phyloP scores from a whole-genome alignment of 768 basidiomycete species.

The Mycena polygramma region DNA sequence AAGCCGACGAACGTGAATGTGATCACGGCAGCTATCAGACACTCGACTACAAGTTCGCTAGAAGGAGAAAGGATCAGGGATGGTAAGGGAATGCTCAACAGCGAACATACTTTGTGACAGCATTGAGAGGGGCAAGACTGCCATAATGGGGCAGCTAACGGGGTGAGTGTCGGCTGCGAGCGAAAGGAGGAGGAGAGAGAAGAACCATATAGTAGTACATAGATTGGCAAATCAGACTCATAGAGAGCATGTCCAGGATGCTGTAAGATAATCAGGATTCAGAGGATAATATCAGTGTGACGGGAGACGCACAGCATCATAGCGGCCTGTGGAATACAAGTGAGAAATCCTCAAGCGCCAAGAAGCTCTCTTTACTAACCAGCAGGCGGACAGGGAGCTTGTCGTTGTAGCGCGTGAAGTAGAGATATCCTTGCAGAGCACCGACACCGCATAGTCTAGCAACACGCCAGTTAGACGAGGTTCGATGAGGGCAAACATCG shows the following conservation, averaged over 20 bases:
- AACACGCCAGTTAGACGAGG: not conserved
- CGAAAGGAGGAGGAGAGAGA: not conserved
- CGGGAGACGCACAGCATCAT: slow-evolving; percentile 29
- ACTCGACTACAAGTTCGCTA: slow-evolving; percentile 58
- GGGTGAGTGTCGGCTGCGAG: not conserved
- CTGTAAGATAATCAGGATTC: slow-evolving; percentile 15
- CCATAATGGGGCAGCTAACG: slow-evolving; percentile 60
- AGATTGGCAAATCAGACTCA: slow-evolving; percentile 53
- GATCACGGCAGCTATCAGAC: slow-evolving; percentile 56
- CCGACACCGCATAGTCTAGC: slow-evolving; percentile 33
- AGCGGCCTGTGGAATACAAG: slow-evolving; percentile 8
- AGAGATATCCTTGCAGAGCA: slow-evolving; percentile 31
- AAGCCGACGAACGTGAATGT: slow-evolving; percentile 54
- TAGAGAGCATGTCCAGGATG: slow-evolving; percentile 54
- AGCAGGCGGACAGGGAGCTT: slow-evolving; percentile 27
- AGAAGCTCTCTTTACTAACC: slow-evolving; percentile 11
- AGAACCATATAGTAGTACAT: slow-evolving; percentile 59
- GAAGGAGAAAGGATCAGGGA: slow-evolving; percentile 1
- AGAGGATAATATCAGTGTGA: too few species aligned
- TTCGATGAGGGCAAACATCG: not conserved
- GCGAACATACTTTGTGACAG: slow-evolving; percentile 53
- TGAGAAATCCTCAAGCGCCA: not conserved
- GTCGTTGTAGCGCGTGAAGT: slow-evolving; percentile 37
- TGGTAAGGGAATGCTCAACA: not conserved
- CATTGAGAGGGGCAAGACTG: slow-evolving; percentile 51